phyloP scores from a whole-genome alignment of 2,329 filamentous ascomycete genomes.

The Fusarium circinatum region DNA sequence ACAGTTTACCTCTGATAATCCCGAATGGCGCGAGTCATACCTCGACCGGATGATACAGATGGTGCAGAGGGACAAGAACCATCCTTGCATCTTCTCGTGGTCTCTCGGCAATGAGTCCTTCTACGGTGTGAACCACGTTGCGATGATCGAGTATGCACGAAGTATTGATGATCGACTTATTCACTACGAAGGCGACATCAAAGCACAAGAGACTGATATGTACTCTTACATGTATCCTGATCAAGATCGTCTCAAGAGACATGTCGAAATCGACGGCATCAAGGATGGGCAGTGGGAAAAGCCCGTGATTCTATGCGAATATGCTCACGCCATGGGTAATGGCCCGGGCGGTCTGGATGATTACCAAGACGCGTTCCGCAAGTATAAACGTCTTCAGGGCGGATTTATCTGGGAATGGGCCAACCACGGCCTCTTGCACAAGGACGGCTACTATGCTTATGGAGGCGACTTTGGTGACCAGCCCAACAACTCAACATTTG shows the following conservation, averaged over 20 bases:
- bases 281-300: slow-evolving; percentile 2
- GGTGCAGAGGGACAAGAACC: slow-evolving; percentile 16
- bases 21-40: neutral
- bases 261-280: slow-evolving; percentile 3
- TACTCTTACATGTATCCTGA: slow-evolving; percentile 21
- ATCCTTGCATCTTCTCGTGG: slow-evolving; percentile 13
- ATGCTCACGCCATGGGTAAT: slow-evolving; percentile 7
- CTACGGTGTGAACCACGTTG: slow-evolving; percentile 5
- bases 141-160: slow-evolving; percentile 16
- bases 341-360: slow-evolving; percentile 2
- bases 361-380: neutral
- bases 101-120: slow-evolving; percentile 14
- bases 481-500: slow-evolving; percentile 5
- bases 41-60: slow-evolving; percentile 12
- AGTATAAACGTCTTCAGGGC: slow-evolving; percentile 8
- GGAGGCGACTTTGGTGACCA: slow-evolving; percentile 17
- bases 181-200: slow-evolving; percentile 16
- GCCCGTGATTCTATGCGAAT: slow-evolving; percentile 13
- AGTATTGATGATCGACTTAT: slow-evolving; percentile 4
- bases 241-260: slow-evolving; percentile 1
- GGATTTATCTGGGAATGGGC: slow-evolving; percentile 23
- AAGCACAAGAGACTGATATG: slow-evolving; percentile 16
- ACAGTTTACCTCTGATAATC: slow-evolving; percentile 7
- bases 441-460: slow-evolving; percentile 11
- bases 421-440: slow-evolving; percentile 8